Conservation (phyloP, 208 protist genomes). For the Lotmaria passim region DNA sequence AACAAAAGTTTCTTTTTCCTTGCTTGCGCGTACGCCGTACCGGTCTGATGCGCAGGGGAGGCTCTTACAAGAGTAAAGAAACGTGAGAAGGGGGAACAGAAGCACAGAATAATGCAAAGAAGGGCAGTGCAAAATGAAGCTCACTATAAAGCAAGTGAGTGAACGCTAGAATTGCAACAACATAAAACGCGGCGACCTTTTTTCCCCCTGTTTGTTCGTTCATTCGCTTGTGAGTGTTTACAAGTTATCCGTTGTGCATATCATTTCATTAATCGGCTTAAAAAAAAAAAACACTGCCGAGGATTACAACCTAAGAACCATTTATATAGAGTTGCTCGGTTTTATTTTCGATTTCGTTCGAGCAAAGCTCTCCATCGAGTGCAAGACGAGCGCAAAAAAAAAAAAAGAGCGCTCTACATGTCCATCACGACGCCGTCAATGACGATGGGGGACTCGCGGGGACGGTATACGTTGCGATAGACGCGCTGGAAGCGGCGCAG, state of each 20-base stretch:
- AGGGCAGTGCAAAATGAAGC: no score
- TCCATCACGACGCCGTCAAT: constrained; percentile 85
- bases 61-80: not conserved
- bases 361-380: no score
- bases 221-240: not conserved
- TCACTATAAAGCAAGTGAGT: no score
- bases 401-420: constrained; percentile 33
- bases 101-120: constrained; percentile 15
- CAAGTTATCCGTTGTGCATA: no score
- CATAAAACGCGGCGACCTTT: no score
- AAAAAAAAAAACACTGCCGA: no score
- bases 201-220: not conserved
- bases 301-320: no score
- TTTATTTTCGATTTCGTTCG: no score
- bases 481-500: constrained; percentile 61
- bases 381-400: not conserved
- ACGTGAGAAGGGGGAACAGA: constrained; percentile 14
- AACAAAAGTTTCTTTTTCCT: constrained; percentile 10
- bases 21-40: not conserved
- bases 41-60: not conserved
- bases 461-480: constrained; percentile 53
- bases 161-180: not conserved
- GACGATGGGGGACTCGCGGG: constrained; percentile 66
- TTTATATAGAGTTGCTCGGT: no score
- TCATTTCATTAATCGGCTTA: no score